Conservation (phyloP, 2,329 filamentous ascomycete species). For the Cladosporium phlei region DNA sequence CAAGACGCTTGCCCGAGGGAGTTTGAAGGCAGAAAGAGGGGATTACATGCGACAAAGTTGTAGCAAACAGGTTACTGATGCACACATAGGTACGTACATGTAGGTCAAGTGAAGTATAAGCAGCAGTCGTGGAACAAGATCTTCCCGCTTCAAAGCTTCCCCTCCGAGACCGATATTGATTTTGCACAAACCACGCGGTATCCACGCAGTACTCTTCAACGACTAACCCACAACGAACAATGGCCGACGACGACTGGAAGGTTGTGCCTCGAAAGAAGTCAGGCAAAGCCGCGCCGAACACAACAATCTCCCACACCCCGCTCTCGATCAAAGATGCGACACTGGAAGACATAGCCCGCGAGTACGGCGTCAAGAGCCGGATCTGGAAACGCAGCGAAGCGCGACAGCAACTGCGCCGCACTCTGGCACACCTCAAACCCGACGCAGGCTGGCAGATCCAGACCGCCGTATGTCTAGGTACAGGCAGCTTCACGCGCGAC, state of each 20-base stretch:
- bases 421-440: constrained; percentile 19
- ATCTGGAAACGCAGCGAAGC: constrained; percentile 22
- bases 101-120: too few species aligned
- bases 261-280: constrained; percentile 7
- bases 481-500: constrained; percentile 29
- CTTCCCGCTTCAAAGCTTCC: too few species aligned
- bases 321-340: constrained; percentile 16
- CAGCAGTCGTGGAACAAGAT: too few species aligned
- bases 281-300: background rate
- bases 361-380: constrained; percentile 21
- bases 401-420: constrained; percentile 17
- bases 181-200: too few species aligned
- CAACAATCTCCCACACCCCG: background rate
- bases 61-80: too few species aligned
- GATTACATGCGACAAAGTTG: too few species aligned
- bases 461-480: constrained; percentile 29
- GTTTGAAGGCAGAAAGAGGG: too few species aligned
- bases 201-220: too few species aligned
- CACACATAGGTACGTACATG: too few species aligned
- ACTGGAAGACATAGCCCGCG: constrained; percentile 16
- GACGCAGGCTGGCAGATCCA: constrained; percentile 22
- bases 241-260: constrained; percentile 11
- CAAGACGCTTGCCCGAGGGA: too few species aligned
- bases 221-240: background rate
- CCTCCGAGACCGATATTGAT: too few species aligned